Conservation (phyloP, 1,139 yeast genomes). For the Blastobotrys capitulatus region DNA sequence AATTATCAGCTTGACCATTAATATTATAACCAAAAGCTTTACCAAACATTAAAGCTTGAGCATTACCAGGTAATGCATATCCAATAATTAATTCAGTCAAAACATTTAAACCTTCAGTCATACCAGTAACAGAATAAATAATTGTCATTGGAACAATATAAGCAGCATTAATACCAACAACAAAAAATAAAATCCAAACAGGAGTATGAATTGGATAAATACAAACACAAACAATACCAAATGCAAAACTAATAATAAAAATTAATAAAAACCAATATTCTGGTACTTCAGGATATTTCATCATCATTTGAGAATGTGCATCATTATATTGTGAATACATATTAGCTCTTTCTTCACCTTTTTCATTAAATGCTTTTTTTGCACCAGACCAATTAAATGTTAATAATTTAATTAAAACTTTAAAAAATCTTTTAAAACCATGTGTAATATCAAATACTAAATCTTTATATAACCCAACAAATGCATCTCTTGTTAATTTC, state of each 20-base stretch:
- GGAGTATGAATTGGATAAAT: constrained; percentile 44
- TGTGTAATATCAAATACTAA: constrained; percentile 2
- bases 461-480: constrained; percentile 14
- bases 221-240: constrained; percentile 44
- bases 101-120: constrained; percentile 49
- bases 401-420: not conserved
- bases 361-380: not conserved
- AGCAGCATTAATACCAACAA: constrained; percentile 49
- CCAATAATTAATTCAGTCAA: constrained; percentile 54
- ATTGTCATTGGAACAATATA: constrained; percentile 49
- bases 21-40: constrained; percentile 56
- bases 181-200: constrained; percentile 52
- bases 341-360: constrained; percentile 3
- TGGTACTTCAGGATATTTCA: constrained; percentile 37
- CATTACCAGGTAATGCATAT: constrained; percentile 53
- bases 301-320: constrained; percentile 11
- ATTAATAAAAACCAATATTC: constrained; percentile 51
- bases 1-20: constrained; percentile 55
- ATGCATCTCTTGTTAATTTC: constrained; percentile 20
- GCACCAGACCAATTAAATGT: constrained; percentile 2
- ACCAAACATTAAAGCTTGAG: constrained; percentile 50
- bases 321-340: constrained; percentile 13
- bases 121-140: constrained; percentile 48
- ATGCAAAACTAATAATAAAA: constrained; percentile 39
- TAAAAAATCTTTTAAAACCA: not conserved